These are phyloP conservation scores for Gaeumannomyces tritici DNA, from an alignment of 2,329 filamentous ascomycete genomes.

Conservation along the genomic window DNA sequence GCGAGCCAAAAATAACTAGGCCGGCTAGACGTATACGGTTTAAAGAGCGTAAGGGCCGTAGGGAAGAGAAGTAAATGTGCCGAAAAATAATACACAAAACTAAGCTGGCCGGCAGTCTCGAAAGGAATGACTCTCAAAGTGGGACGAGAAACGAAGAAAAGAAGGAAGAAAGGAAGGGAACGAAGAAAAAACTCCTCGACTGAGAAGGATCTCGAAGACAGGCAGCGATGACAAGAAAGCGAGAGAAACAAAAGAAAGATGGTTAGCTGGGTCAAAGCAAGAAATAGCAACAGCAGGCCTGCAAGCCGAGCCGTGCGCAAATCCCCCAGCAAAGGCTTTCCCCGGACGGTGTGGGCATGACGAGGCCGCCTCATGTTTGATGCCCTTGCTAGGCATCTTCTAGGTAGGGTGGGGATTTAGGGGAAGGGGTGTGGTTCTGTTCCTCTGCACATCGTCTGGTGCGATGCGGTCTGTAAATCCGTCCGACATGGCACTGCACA, in stretches of 20 bases:
- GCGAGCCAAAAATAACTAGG: neutral
- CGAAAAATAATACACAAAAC: neutral
- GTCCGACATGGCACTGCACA: too few relatives aligned
- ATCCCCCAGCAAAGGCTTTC: neutral
- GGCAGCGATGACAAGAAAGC: neutral
- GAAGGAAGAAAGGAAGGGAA: neutral
- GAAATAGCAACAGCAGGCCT: neutral
- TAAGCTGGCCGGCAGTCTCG: constrained; percentile 1
- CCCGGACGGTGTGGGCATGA: neutral
- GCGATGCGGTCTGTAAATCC: neutral
- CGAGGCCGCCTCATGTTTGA: neutral
- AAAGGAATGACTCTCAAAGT: constrained; percentile 1
- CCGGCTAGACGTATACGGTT: neutral
- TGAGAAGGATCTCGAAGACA: neutral
- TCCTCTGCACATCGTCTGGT: neutral
- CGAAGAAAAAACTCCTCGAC: neutral
- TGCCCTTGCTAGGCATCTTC: neutral
- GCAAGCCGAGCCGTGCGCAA: neutral
- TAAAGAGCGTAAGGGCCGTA: neutral
- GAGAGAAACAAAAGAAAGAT: neutral
- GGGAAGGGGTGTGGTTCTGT: neutral
- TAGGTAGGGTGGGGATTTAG: neutral
- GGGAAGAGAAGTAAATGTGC: neutral
- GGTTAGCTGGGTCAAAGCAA: neutral
- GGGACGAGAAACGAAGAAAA: constrained; percentile 1